Conservation (phyloP, 2,329 filamentous ascomycete genomes). For the Aspergillus eucalypticola region DNA sequence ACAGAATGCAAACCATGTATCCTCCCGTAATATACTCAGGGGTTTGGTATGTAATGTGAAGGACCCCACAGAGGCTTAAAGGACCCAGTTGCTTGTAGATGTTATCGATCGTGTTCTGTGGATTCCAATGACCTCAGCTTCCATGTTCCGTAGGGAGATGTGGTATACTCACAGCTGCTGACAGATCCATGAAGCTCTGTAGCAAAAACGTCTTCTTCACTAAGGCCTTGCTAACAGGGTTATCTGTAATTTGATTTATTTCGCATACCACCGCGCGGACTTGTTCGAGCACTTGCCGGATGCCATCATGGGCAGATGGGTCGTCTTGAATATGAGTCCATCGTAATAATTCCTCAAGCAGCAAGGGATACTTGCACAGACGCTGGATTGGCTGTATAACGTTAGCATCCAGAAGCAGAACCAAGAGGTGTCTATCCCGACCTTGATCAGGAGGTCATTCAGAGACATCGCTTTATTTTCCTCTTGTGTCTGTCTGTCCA, state of each 20-base stretch:
- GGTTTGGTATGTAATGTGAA: slow-evolving; percentile 81
- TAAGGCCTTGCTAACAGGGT: slow-evolving; percentile 66
- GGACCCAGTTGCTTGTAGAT: slow-evolving; percentile 80
- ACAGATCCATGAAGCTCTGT: slow-evolving; percentile 76
- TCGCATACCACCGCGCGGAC: slow-evolving; percentile 73
- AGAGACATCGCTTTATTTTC: slow-evolving; percentile 77
- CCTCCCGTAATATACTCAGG: slow-evolving; percentile 67
- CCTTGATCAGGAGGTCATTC: slow-evolving; percentile 87
- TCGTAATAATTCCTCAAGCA: slow-evolving; percentile 81
- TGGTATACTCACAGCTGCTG: slow-evolving; percentile 61
- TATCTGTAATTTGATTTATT: slow-evolving; percentile 83
- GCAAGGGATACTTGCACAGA: slow-evolving; percentile 83
- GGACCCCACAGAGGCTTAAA: slow-evolving; percentile 75
- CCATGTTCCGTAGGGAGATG: not conserved
- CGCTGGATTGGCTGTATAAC: slow-evolving; percentile 78
- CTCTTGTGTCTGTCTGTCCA: slow-evolving; percentile 63
- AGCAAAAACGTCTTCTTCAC: slow-evolving; percentile 83
- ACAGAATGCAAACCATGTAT: slow-evolving; percentile 85
- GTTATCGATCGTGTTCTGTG: slow-evolving; percentile 41
- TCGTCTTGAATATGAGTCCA: slow-evolving; percentile 83
- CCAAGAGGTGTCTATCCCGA: slow-evolving; percentile 35
- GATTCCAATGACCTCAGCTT: slow-evolving; percentile 14
- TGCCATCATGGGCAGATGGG: slow-evolving; percentile 75
- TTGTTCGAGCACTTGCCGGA: slow-evolving; percentile 70
- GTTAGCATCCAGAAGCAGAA: slow-evolving; percentile 16